These are phyloP conservation scores for Emmonsia crescens DNA, from an alignment of 2,329 filamentous ascomycete species.

Conservation along the genomic window DNA sequence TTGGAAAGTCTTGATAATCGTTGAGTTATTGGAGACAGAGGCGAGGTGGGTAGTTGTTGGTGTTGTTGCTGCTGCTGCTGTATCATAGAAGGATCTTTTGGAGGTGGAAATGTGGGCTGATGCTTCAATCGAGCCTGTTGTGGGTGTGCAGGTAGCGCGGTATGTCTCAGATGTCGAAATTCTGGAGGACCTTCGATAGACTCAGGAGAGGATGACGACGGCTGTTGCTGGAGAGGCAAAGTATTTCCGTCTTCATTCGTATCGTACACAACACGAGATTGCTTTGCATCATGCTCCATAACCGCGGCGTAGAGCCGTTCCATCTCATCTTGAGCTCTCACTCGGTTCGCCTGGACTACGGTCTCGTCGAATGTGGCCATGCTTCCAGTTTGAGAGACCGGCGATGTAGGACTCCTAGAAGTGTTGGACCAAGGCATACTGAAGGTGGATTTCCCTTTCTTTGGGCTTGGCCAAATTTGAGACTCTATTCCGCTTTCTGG, in stretches of 20 bases:
- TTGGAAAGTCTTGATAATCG: slow-evolving; percentile 30
- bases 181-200: slow-evolving; percentile 22
- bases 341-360: slow-evolving; percentile 62
- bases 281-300: slow-evolving; percentile 68
- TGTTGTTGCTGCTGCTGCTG: slow-evolving; percentile 6
- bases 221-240: slow-evolving; percentile 16
- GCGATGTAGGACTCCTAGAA: slow-evolving; percentile 24
- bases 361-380: slow-evolving; percentile 65
- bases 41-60: slow-evolving; percentile 21
- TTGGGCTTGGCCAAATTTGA: slow-evolving; percentile 25
- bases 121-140: slow-evolving; percentile 8
- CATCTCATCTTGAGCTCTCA: slow-evolving; percentile 68
- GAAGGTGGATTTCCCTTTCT: slow-evolving; percentile 24
- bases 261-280: slow-evolving; percentile 20
- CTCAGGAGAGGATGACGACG: slow-evolving; percentile 21
- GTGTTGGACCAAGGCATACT: slow-evolving; percentile 30
- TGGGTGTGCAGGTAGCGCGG: slow-evolving; percentile 6
- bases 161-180: slow-evolving; percentile 20
- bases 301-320: slow-evolving; percentile 87
- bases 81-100: slow-evolving; percentile 7
- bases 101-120: slow-evolving; percentile 9
- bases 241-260: slow-evolving; percentile 10
- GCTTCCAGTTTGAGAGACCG: slow-evolving; percentile 44
- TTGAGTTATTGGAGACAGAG: slow-evolving; percentile 24
- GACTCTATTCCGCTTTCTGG: slow-evolving; percentile 11